Conservation (phyloP, 768 basidiomycete genomes). For the Candolleomyces efflorescens region DNA sequence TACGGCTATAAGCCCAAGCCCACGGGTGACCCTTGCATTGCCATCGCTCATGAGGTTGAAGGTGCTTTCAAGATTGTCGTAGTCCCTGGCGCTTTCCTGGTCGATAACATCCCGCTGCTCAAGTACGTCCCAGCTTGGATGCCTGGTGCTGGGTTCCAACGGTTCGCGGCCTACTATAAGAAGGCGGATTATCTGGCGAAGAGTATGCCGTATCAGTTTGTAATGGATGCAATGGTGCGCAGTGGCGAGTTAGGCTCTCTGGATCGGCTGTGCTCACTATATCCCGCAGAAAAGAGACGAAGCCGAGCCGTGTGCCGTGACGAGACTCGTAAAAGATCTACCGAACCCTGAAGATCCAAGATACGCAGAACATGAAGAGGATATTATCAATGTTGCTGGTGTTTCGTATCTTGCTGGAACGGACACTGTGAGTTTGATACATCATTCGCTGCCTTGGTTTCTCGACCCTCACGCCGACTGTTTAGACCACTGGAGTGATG, state of each 20-base stretch:
- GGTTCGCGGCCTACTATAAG: slow-evolving; percentile 8
- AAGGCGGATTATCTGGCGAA: neutral
- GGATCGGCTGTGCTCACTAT: neutral
- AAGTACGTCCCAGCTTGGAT: slow-evolving; percentile 33
- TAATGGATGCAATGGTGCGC: neutral
- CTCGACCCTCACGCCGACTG: no score
- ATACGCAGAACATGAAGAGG: neutral
- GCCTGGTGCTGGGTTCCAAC: slow-evolving; percentile 31
- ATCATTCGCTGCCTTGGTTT: no score
- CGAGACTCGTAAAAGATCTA: neutral
- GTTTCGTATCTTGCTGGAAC: slow-evolving; percentile 1
- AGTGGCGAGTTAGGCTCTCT: no score
- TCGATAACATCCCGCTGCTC: slow-evolving; percentile 17
- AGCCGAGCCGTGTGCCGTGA: neutral
- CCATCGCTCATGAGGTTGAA: slow-evolving; percentile 26
- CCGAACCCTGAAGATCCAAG: neutral
- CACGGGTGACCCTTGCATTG: slow-evolving; percentile 32
- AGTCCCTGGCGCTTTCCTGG: slow-evolving; percentile 17
- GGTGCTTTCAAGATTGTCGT: slow-evolving; percentile 18
- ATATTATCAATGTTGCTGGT: neutral
- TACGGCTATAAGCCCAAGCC: neutral
- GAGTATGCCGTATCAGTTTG: neutral
- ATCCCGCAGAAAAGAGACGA: slow-evolving; percentile 1
- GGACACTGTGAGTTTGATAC: no score
- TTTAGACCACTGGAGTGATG: neutral